Percentiles rank a stretch among this genome's conserved stretches.
These are phyloP conservation scores for Colletotrichum australisinense DNA, from an alignment of 2,329 filamentous ascomycete genomes.

Conservation along the genomic window DNA sequence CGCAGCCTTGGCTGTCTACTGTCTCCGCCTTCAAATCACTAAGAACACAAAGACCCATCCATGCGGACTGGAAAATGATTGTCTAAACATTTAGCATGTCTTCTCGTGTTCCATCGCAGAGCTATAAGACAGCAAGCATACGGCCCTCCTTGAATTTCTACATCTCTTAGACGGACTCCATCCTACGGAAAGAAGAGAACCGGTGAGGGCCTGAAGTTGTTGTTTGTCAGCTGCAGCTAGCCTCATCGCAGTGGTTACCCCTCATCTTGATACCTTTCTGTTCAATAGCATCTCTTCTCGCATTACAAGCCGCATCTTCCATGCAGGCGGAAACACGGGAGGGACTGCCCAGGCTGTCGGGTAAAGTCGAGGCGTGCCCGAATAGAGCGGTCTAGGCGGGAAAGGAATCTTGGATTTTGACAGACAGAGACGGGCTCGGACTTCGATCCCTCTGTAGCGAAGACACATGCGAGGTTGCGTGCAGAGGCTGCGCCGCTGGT, in stretches of 20 bases:
- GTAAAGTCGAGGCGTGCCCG: background rate
- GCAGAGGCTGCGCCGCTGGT: background rate
- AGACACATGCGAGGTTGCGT: background rate
- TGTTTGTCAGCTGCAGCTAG: background rate
- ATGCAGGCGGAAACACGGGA: background rate
- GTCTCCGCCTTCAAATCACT: background rate
- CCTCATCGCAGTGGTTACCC: background rate
- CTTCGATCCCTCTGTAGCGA: too few relatives aligned
- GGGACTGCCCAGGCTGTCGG: background rate
- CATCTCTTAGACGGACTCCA: background rate
- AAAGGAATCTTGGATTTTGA: background rate
- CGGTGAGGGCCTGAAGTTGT: background rate
- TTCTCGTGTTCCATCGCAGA: background rate
- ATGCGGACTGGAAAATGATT: too few relatives aligned
- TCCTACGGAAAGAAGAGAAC: background rate
- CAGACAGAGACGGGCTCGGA: background rate
- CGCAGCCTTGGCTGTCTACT: background rate
- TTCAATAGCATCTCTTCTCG: background rate
- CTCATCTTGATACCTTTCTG: background rate
- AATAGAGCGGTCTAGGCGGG: background rate
- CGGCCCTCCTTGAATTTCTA: background rate
- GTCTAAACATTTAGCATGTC: too few relatives aligned
- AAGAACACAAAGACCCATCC: background rate
- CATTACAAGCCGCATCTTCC: background rate
- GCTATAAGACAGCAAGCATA: background rate